Evolutionary conservation across 805 yeast genomes (phyloP).

Genomic region (Ogataea ganodermae): DNA sequence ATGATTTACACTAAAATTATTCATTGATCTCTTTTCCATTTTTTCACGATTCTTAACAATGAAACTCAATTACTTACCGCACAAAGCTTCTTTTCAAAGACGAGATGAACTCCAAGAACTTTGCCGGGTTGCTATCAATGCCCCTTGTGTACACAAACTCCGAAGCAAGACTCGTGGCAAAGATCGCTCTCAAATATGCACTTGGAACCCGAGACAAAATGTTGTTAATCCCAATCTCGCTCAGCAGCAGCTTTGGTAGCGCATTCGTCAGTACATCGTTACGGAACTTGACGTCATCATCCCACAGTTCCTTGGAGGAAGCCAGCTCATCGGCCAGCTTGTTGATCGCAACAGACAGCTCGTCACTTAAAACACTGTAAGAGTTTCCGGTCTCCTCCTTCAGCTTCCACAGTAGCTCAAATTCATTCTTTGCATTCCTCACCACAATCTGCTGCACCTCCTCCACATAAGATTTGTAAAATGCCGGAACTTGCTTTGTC

Average conservation of each 20-base stretch:
- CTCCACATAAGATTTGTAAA: constrained; percentile 80
- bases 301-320: constrained; percentile 79
- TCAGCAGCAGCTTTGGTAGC: constrained; percentile 71
- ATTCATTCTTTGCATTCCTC: constrained; percentile 79
- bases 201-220: constrained; percentile 81
- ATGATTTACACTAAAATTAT: neutral
- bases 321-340: constrained; percentile 84
- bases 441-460: constrained; percentile 79
- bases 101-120: constrained; percentile 68
- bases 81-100: constrained; percentile 48
- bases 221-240: constrained; percentile 63
- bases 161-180: constrained; percentile 84
- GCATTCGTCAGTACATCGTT: constrained; percentile 74
- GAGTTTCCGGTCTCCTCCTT: constrained; percentile 65
- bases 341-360: constrained; percentile 79
- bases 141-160: constrained; percentile 84
- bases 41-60: neutral
- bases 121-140: constrained; percentile 76
- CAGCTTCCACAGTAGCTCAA: constrained; percentile 82
- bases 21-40: neutral
- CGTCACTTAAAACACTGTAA: constrained; percentile 73
- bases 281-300: constrained; percentile 73
- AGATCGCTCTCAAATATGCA: constrained; percentile 82
- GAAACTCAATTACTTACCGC: too few relatives aligned
- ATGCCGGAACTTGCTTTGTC: constrained; percentile 59